A percentile compares a stretch with the other conserved stretches of the same genome.
These are phyloP conservation scores for Phialemonium atrogriseum DNA, from an alignment of 2,329 filamentous ascomycete genomes.

Conservation along the genomic window DNA sequence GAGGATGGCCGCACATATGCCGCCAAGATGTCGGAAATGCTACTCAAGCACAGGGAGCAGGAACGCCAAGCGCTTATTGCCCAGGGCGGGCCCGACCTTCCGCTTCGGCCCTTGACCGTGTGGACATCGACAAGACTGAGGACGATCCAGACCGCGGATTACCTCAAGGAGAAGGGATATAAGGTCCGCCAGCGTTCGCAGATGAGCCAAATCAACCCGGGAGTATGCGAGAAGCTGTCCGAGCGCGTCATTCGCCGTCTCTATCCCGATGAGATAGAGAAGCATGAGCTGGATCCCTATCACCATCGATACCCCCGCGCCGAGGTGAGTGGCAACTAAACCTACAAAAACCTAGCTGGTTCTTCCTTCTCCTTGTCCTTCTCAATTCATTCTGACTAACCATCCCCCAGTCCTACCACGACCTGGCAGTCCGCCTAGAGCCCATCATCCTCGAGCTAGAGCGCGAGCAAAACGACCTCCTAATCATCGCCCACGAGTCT, in stretches of 20 bases:
- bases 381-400: not conserved
- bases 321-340: slow-evolving; percentile 65
- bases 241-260: slow-evolving; percentile 71
- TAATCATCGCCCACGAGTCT: slow-evolving; percentile 96
- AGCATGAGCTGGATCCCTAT: slow-evolving; percentile 91
- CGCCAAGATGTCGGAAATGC: slow-evolving; percentile 73
- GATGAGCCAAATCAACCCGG: slow-evolving; percentile 95
- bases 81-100: slow-evolving; percentile 57
- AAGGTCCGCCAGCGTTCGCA: slow-evolving; percentile 87
- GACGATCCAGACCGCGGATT: slow-evolving; percentile 82
- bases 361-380: slow-evolving; percentile 7
- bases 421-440: slow-evolving; percentile 93
- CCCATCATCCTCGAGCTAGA: slow-evolving; percentile 97
- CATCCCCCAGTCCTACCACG: slow-evolving; percentile 77
- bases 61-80: slow-evolving; percentile 65
- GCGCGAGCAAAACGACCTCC: slow-evolving; percentile 91
- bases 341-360: not conserved
- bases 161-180: slow-evolving; percentile 71
- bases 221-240: slow-evolving; percentile 89
- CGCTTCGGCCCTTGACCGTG: slow-evolving; percentile 73
- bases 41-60: slow-evolving; percentile 75
- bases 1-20: slow-evolving; percentile 75
- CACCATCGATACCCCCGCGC: slow-evolving; percentile 93
- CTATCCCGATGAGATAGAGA: slow-evolving; percentile 84
- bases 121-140: slow-evolving; percentile 92